These are phyloP conservation scores for Chlamydomonas reinhardtii DNA, from an alignment of 163 green algal species.

Conservation along the genomic window DNA sequence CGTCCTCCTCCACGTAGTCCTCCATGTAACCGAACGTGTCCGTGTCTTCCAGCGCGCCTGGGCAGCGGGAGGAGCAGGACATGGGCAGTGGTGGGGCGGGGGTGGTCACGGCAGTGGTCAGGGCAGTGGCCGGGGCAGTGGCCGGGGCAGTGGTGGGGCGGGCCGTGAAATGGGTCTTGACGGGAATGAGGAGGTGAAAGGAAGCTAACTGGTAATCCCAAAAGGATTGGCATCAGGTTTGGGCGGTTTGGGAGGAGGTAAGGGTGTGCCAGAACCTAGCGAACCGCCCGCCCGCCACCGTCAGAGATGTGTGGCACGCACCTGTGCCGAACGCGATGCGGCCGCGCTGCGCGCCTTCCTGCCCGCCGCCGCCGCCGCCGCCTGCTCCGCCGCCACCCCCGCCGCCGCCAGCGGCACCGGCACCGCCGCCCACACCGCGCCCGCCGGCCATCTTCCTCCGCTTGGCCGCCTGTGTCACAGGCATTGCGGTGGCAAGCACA, in stretches of 20 bases:
- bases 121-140: too few species aligned
- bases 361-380: neutral
- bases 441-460: constrained; percentile 24
- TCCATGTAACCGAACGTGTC: constrained; percentile 67
- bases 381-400: constrained; percentile 10
- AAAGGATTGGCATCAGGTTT: too few species aligned
- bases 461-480: constrained; percentile 53
- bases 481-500: too few species aligned
- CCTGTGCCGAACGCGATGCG: constrained; percentile 85
- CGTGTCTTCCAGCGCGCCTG: constrained; percentile 77
- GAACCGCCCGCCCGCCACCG: too few species aligned
- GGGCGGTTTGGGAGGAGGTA: too few species aligned
- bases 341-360: neutral
- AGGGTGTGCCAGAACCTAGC: too few species aligned
- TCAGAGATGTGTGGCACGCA: too few species aligned
- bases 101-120: neutral
- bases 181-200: too few species aligned
- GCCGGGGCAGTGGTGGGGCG: too few species aligned
- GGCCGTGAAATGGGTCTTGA: too few species aligned
- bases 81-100: constrained; percentile 73
- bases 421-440: constrained; percentile 22
- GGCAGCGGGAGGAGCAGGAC: too few species aligned
- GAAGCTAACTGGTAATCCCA: too few species aligned
- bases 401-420: neutral
- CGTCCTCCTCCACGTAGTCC: constrained; percentile 77